Percentiles rank a stretch among this genome's conserved stretches.
phyloP scores from a whole-genome alignment of 768 basidiomycete species.

The Amanita molliuscula region DNA sequence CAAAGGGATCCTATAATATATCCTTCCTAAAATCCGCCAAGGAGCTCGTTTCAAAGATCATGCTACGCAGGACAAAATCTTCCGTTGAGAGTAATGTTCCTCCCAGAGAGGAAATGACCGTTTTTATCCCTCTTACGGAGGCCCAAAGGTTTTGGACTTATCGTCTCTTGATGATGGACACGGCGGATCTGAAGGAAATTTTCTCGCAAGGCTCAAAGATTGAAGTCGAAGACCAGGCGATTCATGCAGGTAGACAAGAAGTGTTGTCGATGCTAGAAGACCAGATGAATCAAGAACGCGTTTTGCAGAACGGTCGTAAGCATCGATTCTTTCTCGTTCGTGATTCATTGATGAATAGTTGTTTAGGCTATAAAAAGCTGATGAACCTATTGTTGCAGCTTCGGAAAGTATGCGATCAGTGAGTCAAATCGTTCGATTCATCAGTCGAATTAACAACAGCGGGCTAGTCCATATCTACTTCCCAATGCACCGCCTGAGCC shows the following conservation, averaged over 20 bases:
- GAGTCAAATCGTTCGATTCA: constrained; percentile 10
- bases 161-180: constrained; percentile 43
- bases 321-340: neutral
- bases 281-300: constrained; percentile 22
- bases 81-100: constrained; percentile 36
- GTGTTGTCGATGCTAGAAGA: constrained; percentile 27
- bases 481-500: constrained; percentile 38
- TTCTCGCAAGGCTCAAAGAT: constrained; percentile 22
- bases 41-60: constrained; percentile 37
- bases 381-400: constrained; percentile 69
- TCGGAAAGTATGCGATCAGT: constrained; percentile 64
- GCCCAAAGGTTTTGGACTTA: constrained; percentile 56
- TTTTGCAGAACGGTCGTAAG: constrained; percentile 13
- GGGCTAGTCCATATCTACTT: constrained; percentile 41
- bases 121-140: constrained; percentile 49
- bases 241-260: constrained; percentile 27
- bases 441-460: neutral
- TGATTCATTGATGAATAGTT: constrained; percentile 18
- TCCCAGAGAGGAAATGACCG: constrained; percentile 44
- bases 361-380: constrained; percentile 31
- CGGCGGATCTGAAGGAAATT: constrained; percentile 35
- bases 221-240: constrained; percentile 13
- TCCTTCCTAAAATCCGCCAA: constrained; percentile 38
- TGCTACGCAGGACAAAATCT: constrained; percentile 54
- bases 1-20: constrained; percentile 40